Base-by-base conservation (phyloP, 352 stramenopile genomes). In the Phytopythium litorale region DNA sequence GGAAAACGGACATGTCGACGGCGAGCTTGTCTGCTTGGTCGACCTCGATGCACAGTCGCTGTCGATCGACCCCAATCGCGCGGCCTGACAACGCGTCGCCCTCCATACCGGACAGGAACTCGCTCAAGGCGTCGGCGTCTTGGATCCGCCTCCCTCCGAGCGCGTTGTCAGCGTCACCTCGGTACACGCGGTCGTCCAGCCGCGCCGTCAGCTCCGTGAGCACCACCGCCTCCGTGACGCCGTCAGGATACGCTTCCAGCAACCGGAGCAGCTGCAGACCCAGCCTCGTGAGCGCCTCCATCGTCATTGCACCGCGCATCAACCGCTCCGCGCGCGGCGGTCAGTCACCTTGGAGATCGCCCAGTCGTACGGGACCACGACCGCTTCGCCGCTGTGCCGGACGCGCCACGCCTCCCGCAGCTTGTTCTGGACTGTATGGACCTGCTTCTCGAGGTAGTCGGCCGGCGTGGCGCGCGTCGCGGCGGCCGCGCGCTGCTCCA, bases 181-280 rank as follows among this genome's bases (percentile, higher is more conserved):
- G 53, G 38, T 58, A 40, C 43, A 76, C 65, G 12, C 67, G 74
- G 35, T 76, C 68, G 33, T 84, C 53, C 0, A 90, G 56, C 37
- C 74, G 64, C 54, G 69, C 65, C 52, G 77, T 69, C 40, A 92
- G 49, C 60, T 92, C 84, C 5, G 79, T 90, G 21, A 89, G 42
- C 21, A 88, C 64, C 13, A 91, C 65, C 2, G 78, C 78, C 45
- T 88, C 74, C 0, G 84, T 91, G 7, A 92, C 55, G 19, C 84
- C 84, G 63, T 87, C 79, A 1, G 84, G 84, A 61, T 91, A 91
- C 56, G 80, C 78, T 55, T 84, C 76, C 18, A 88, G 58, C 13
- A 92, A 54, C 0, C 68, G 71, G 53, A 92, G 53, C 4, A 87
- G 58, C 64, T 87, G 21, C 8, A 49, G 9, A 16, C 4, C 4